A percentile compares a stretch with the other conserved stretches of the same genome.
Conservation (phyloP, 495 filamentous ascomycete species). For the Sporormia fimetaria region DNA sequence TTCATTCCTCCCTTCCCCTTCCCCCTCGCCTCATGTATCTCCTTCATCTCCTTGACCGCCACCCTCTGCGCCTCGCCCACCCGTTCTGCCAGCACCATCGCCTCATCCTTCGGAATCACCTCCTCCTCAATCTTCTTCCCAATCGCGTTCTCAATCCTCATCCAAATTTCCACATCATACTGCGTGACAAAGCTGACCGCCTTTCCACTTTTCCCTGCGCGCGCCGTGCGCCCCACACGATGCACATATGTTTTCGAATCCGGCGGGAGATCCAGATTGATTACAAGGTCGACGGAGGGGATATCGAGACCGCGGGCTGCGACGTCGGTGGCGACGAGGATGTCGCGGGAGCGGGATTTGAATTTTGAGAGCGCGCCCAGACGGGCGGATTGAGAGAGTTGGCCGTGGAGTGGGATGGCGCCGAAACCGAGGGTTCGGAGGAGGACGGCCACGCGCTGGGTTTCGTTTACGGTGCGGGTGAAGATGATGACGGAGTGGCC, state of each 20-base stretch:
- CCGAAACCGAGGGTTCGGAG: constrained; percentile 69
- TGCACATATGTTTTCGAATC: constrained; percentile 95
- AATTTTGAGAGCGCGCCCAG: constrained; percentile 84
- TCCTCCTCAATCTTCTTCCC: constrained; percentile 66
- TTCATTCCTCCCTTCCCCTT: constrained; percentile 51
- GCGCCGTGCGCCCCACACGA: constrained; percentile 82
- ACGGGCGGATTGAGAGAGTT: constrained; percentile 72
- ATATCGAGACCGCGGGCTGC: constrained; percentile 92
- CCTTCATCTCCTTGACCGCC: constrained; percentile 74
- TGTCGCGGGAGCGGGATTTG: constrained; percentile 57
- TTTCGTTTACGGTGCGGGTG: constrained; percentile 84
- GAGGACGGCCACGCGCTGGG: constrained; percentile 70
- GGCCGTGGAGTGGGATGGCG: constrained; percentile 84
- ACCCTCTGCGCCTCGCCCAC: constrained; percentile 77
- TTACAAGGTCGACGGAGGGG: constrained; percentile 72
- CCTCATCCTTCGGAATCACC: constrained; percentile 60
- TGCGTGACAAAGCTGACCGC: constrained; percentile 77
- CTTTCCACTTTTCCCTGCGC: constrained; percentile 77
- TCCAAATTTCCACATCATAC: constrained; percentile 81
- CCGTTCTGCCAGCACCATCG: constrained; percentile 67
- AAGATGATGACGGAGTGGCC: constrained; percentile 85
- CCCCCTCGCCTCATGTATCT: constrained; percentile 63
- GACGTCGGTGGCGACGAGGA: constrained; percentile 92
- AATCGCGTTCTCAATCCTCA: constrained; percentile 73
- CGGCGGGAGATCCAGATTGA: constrained; percentile 73